These are phyloP conservation scores for Cyphellophora attinorum DNA, from an alignment of 2,329 filamentous ascomycete species.

Conservation along the genomic window DNA sequence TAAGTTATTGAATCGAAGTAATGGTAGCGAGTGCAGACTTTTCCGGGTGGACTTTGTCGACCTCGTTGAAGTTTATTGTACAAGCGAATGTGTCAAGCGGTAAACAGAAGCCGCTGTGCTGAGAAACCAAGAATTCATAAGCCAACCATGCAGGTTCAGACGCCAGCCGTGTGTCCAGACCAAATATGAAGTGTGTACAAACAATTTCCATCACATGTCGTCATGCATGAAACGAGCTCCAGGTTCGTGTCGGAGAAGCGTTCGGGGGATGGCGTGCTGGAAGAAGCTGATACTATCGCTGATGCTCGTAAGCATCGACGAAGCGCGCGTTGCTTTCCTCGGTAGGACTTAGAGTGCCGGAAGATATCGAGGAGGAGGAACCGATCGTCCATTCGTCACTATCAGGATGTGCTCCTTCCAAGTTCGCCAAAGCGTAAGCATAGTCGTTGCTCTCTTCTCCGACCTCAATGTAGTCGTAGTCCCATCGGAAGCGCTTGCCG, in stretches of 20 bases:
- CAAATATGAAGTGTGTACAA: background rate
- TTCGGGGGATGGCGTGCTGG: background rate
- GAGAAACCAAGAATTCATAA: background rate
- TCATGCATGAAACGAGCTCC: constrained; percentile 4
- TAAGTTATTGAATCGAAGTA: background rate
- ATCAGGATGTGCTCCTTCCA: constrained; percentile 51
- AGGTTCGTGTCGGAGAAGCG: background rate
- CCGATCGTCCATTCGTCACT: constrained; percentile 87
- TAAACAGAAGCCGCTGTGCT: constrained; percentile 2
- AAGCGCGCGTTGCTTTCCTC: constrained; percentile 46
- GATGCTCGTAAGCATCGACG: constrained; percentile 12
- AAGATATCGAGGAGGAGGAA: constrained; percentile 68
- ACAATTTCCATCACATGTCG: constrained; percentile 12
- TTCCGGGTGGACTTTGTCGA: background rate
- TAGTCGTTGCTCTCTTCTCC: constrained; percentile 52
- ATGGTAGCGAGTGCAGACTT: constrained; percentile 1
- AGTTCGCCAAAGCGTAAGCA: constrained; percentile 46
- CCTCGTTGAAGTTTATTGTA: constrained; percentile 1
- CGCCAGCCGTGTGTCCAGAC: background rate
- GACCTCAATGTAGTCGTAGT: constrained; percentile 86
- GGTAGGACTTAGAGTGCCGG: constrained; percentile 51
- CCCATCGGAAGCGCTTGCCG: constrained; percentile 84
- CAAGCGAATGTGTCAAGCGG: constrained; percentile 2
- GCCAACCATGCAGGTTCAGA: background rate
- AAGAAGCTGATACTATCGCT: constrained; percentile 2